These are phyloP conservation scores for Xenoacremonium recifei DNA, from an alignment of 2,329 filamentous ascomycete genomes.

Conservation along the genomic window DNA sequence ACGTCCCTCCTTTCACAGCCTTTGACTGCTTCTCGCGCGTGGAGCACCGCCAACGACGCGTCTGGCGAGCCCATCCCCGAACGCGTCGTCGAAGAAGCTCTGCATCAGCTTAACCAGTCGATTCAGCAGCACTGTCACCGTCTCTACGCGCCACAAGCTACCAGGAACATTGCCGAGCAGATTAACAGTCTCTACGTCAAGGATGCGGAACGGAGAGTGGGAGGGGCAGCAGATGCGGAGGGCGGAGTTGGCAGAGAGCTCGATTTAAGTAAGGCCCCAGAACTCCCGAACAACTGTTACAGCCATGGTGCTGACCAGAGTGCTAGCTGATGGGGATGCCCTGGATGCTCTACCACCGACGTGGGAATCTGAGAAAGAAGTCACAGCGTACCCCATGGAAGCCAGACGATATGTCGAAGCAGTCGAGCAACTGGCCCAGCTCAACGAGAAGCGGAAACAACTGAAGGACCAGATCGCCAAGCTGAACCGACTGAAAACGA, in stretches of 20 bases:
- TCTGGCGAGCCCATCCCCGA: constrained; percentile 42
- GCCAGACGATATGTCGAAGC: constrained; percentile 51
- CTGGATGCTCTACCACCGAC: constrained; percentile 46
- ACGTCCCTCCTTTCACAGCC: constrained; percentile 62
- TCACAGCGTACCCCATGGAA: constrained; percentile 40
- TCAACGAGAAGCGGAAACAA: constrained; percentile 40
- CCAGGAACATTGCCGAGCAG: constrained; percentile 70
- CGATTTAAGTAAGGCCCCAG: constrained; percentile 45
- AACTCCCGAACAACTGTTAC: no score
- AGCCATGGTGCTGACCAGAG: no score
- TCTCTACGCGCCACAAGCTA: constrained; percentile 67
- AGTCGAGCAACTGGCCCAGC: constrained; percentile 45
- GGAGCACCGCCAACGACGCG: constrained; percentile 47
- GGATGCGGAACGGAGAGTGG: constrained; percentile 39
- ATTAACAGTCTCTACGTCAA: constrained; percentile 64
- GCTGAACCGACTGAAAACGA: constrained; percentile 46
- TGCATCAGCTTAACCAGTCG: constrained; percentile 58
- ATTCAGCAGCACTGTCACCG: constrained; percentile 64
- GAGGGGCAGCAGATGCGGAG: constrained; percentile 34
- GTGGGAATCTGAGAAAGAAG: constrained; percentile 44
- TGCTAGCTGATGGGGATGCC: constrained; percentile 40
- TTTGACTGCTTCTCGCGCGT: constrained; percentile 53
- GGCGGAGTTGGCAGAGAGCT: constrained; percentile 37
- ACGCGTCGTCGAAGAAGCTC: constrained; percentile 54
- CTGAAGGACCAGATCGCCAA: constrained; percentile 42